Conservation (phyloP, 192 early-diverging fungal species). For the Cladochytrium replicatum region DNA sequence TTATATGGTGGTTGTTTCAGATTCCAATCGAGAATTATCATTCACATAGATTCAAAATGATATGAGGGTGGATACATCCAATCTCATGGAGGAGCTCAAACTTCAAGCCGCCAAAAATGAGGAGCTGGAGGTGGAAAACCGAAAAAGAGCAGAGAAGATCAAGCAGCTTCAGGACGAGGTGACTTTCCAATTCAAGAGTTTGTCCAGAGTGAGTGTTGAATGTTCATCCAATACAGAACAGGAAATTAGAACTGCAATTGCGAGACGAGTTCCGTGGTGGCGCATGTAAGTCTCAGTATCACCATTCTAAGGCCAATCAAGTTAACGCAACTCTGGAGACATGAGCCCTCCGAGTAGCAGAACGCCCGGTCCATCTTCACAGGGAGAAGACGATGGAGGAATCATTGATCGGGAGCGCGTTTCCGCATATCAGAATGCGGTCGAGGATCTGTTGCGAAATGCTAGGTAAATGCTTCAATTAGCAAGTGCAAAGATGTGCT, state of each 20-base stretch:
- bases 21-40: too few species aligned
- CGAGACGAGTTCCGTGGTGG: too few species aligned
- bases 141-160: too few species aligned
- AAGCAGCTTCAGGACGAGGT: conserved; percentile 29
- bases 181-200: background rate
- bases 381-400: conserved; percentile 36
- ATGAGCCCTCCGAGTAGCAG: too few species aligned
- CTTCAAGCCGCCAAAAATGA: conserved; percentile 49
- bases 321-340: conserved; percentile 4
- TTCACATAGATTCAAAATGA: conserved; percentile 49
- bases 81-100: conserved; percentile 61
- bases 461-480: conserved; percentile 59
- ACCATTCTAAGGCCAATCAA: too few species aligned
- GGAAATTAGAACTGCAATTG: background rate
- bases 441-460: conserved; percentile 68
- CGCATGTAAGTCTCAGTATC: too few species aligned
- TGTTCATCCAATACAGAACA: background rate
- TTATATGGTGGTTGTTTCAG: too few species aligned
- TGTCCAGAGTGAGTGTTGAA: conserved; percentile 2
- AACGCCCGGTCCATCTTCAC: too few species aligned
- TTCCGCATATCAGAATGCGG: conserved; percentile 67
- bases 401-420: conserved; percentile 61
- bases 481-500: background rate
- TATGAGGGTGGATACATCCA: conserved; percentile 58
- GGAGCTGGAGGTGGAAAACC: conserved; percentile 39